Base-by-base conservation (phyloP, 2,329 filamentous ascomycete genomes). In the Fusarium sulawesiense region DNA sequence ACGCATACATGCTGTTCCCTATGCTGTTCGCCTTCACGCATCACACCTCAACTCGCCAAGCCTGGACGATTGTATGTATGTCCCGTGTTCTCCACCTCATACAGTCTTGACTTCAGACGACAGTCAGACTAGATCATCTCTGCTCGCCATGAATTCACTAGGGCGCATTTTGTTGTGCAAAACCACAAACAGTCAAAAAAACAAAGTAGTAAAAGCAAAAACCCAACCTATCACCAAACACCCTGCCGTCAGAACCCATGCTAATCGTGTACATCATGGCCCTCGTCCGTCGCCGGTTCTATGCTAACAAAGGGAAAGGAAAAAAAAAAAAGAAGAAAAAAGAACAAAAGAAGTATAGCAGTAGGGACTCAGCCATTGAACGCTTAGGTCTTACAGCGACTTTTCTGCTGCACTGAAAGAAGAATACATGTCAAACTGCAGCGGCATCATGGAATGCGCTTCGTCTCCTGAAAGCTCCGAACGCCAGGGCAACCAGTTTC, bases 241-340 rank as follows among this genome's bases (percentile, higher is more conserved):
- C 62, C 65, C 41, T 11, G 49, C 40, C 56, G 48, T 54, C 34
- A 40, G 34, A 72, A 66, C 58, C 57, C 66, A 72, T 72, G 69
- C 37, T 54, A 51, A 72, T 72, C 69, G 69, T 72, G 14, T 72
- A 67, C 48, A 50, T 70, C 65, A 72, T 72, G 69, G 69, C 42
- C n/a, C 50, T 64, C 51, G 25, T 66, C 42, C 42, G 50, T 58
- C 56, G 11, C 57, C 50, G 46, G n/a, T 56, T 71, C 54, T 70
- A 59, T 72, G 44, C 34, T 27, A 54, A 50, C 14, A 50, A 46
- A 48, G 30, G 42, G 27, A 13, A 30, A 37, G 6, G 6, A 4
- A 23, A 23, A 10, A 18, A 21, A 44, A 29, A 18, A 21, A 48
- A 29, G n/a, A 27, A 56, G 20, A 13, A 7, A 16, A 51, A 18